These are phyloP conservation scores for Acanthamoeba divionensis DNA, from an alignment of 208 protist species.

Conservation along the genomic window DNA sequence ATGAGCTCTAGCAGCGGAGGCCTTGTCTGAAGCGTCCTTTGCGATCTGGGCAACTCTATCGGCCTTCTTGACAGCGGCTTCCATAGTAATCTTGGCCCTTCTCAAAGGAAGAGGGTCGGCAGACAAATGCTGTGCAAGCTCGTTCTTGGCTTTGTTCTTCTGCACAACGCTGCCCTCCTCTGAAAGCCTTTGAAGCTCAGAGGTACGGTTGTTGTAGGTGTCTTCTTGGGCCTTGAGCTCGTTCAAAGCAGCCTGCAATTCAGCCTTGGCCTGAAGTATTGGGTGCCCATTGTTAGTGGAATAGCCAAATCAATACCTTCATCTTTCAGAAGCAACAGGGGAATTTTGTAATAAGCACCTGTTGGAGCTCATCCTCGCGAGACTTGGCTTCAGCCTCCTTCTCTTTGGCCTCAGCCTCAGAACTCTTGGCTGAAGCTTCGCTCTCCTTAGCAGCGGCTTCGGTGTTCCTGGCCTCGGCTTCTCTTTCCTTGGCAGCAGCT, in stretches of 20 bases:
- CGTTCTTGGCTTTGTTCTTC: conserved; percentile 54
- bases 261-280: conserved; percentile 57
- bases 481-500: too few relatives aligned
- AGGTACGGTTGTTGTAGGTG: conserved; percentile 18
- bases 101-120: conserved; percentile 31
- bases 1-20: background rate
- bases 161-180: conserved; percentile 41
- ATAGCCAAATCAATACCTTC: too few relatives aligned
- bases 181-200: conserved; percentile 19
- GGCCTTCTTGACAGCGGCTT: conserved; percentile 59
- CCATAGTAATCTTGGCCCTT: conserved; percentile 22
- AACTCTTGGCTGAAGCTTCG: too few relatives aligned
- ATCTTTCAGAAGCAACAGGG: too few relatives aligned
- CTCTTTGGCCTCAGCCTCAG: too few relatives aligned
- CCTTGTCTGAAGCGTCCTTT: background rate
- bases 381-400: background rate
- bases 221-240: conserved; percentile 62
- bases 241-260: conserved; percentile 27
- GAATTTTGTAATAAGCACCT: background rate
- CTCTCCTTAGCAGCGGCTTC: too few relatives aligned
- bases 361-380: conserved; percentile 41
- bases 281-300: too few relatives aligned
- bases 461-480: too few relatives aligned
- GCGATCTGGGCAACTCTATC: conserved; percentile 43
- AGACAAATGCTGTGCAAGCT: conserved; percentile 18